phyloP scores from a whole-genome alignment of 148 eudicot species.

The Pharnaceum exiguum region DNA sequence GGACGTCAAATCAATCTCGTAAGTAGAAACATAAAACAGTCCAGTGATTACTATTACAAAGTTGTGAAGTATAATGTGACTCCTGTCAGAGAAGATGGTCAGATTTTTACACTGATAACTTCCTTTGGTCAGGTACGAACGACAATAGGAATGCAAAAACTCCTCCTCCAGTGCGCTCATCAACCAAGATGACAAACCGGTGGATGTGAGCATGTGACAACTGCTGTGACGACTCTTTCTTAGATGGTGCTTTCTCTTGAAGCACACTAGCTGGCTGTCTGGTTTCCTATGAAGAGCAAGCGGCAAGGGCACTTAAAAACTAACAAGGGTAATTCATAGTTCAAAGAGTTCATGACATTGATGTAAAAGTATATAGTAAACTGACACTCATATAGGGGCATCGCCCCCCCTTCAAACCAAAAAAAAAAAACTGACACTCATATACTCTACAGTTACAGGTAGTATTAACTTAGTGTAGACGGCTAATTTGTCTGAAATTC shows the following conservation, averaged over 20 bases:
- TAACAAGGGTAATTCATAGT: background rate
- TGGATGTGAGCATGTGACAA: constrained; percentile 32
- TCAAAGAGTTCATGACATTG: background rate
- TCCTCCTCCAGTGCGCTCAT: constrained; percentile 61
- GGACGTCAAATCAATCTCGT: constrained; percentile 44
- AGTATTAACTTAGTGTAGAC: too few relatives aligned
- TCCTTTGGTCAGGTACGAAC: constrained; percentile 28
- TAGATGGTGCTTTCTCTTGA: constrained; percentile 35
- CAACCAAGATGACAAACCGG: constrained; percentile 34
- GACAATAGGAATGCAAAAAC: constrained; percentile 48
- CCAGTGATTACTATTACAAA: too few relatives aligned
- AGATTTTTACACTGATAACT: background rate
- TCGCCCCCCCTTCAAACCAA: too few relatives aligned
- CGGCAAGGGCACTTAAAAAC: background rate
- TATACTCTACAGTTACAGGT: too few relatives aligned
- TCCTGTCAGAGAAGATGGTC: too few relatives aligned
- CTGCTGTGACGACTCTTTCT: background rate
- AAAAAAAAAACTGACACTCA: too few relatives aligned
- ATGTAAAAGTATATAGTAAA: too few relatives aligned
- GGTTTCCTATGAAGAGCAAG: constrained; percentile 3
- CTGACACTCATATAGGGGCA: too few relatives aligned
- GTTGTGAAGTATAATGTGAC: background rate
- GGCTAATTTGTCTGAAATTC: too few relatives aligned
- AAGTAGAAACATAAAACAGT: constrained; percentile 21
- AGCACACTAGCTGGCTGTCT: constrained; percentile 20